Evolutionary conservation across 805 yeast species (phyloP).

Genomic region (Suhomyces sp.): DNA sequence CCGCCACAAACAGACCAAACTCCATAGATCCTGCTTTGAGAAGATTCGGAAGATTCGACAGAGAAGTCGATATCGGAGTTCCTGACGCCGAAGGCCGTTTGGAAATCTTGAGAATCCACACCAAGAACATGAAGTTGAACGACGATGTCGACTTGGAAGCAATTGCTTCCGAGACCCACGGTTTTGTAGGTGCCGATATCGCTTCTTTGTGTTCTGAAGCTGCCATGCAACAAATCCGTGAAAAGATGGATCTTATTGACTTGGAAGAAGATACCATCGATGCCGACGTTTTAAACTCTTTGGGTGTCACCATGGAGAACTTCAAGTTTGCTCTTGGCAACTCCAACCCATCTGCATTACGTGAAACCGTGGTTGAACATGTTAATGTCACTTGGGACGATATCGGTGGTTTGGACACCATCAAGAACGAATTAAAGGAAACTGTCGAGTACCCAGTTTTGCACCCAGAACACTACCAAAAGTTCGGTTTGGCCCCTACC

Average conservation of each 20-base stretch:
- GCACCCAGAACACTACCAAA: constrained; percentile 98
- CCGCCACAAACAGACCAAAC: constrained; percentile 91
- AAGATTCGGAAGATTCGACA: constrained; percentile 81
- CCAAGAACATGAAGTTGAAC: constrained; percentile 95
- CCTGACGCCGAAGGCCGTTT: constrained; percentile 99
- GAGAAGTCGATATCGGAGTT: constrained; percentile 84
- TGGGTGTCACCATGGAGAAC: constrained; percentile 99
- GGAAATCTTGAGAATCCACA: constrained; percentile 94
- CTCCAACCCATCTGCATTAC: constrained; percentile 97
- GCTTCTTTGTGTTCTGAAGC: constrained; percentile 99
- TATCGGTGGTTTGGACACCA: constrained; percentile 96
- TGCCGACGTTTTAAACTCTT: constrained; percentile 92
- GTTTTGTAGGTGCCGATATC: constrained; percentile 98
- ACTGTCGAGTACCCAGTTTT: constrained; percentile 98
- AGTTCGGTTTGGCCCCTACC: constrained; percentile 96
- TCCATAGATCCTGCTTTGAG: constrained; percentile 83
- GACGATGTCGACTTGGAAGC: constrained; percentile 95
- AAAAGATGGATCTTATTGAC: constrained; percentile 97
- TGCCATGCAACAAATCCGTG: constrained; percentile 99
- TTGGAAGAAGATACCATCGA: constrained; percentile 95
- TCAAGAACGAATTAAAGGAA: constrained; percentile 95
- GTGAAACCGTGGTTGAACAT: constrained; percentile 98
- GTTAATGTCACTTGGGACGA: constrained; percentile 99
- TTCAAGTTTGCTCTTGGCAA: constrained; percentile 96
- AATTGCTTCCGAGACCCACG: constrained; percentile 96